Percentiles rank a stretch among this genome's conserved stretches.
These are phyloP conservation scores for Aphanomyces astaci DNA, from an alignment of 352 stramenopile species.

Conservation along the genomic window DNA sequence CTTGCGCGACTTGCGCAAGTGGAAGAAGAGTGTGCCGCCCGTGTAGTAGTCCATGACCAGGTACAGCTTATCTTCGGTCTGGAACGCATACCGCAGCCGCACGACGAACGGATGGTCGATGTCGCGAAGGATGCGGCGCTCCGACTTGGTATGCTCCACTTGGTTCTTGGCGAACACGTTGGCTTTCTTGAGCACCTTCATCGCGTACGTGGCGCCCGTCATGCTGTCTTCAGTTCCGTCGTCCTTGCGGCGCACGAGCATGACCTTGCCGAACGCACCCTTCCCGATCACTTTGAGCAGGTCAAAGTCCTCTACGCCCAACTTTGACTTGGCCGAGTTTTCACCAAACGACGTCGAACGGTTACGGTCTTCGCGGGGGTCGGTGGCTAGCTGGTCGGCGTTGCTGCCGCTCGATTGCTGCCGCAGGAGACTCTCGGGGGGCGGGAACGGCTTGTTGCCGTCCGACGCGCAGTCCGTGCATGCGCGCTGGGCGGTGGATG, in stretches of 20 bases:
- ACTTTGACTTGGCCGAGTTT: constrained; percentile 42
- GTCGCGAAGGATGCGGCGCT: constrained; percentile 83
- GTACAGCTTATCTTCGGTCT: constrained; percentile 84
- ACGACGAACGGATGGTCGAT: constrained; percentile 86
- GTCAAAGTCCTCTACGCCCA: constrained; percentile 84
- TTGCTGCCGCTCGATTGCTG: constrained; percentile 8
- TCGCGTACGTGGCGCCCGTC: constrained; percentile 72
- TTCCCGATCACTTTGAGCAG: constrained; percentile 79
- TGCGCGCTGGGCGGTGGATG: constrained; percentile 80
- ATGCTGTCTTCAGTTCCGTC: constrained; percentile 57
- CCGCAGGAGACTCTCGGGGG: constrained; percentile 23
- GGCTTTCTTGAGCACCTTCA: constrained; percentile 83
- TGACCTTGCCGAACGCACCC: constrained; percentile 81
- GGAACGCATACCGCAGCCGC: constrained; percentile 73
- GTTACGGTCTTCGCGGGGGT: constrained; percentile 11
- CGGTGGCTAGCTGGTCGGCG: constrained; percentile 11
- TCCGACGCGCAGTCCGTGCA: constrained; percentile 82
- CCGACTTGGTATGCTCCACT: constrained; percentile 81
- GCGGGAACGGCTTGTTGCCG: constrained; percentile 51
- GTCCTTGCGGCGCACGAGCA: constrained; percentile 72
- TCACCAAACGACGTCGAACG: constrained; percentile 32
- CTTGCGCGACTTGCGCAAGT: constrained; percentile 66
- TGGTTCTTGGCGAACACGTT: constrained; percentile 83
- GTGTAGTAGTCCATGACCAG: constrained; percentile 87
- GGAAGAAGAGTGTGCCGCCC: constrained; percentile 77